Evolutionary conservation across 2,329 filamentous ascomycete species (phyloP), one percentile per base, ranked within the genome.

Genomic region (Hymenoscyphus repandus): DNA sequence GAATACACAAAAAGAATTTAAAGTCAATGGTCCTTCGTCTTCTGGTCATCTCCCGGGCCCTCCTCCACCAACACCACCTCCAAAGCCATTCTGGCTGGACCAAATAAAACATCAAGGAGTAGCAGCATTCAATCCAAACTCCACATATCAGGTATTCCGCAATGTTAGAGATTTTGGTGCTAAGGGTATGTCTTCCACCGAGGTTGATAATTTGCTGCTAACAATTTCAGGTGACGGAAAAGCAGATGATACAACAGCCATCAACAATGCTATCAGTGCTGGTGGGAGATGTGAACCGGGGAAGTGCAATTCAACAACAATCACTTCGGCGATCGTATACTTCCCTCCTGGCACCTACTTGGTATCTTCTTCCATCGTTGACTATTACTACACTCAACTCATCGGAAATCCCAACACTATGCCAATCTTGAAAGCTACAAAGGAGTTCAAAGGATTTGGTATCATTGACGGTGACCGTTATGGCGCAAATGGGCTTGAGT

Each of bases 391-490:
- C 36, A 62, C 58, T 3, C 53, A 61, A 27, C 41, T 65, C 13
- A 58, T 63, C 45, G 62, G 63, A 1, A 58, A 65, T 38, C 55
- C 61, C 5, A 63, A 59, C 38, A 39, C 50, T 54, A 69, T 85
- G 5, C 90, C 92, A 0, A 83, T 83, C 0, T 74, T 96, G 68
- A 89, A 91, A 72, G 85, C 86, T 2, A 69, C 81, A 1, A 65
- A 82, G 38, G 73, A 74, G 61, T 97, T 97, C 64, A 59, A 74
- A 2, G 92, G 91, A 46, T 91, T 96, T 74, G 90, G 86, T 36
- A 80, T 97, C 44, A 86, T 97, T 57, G 90, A 96, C 66, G 77
- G 87, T 2, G 84, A 96, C 63, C 90, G 90, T 0, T 96, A 96
- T 68, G 68, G 78, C 36, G 71, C 73, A 1, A 55, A 74, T 85